These are phyloP conservation scores for Gastrolobium villosum DNA, from an alignment of 306 rosid genomes.

Conservation along the genomic window DNA sequence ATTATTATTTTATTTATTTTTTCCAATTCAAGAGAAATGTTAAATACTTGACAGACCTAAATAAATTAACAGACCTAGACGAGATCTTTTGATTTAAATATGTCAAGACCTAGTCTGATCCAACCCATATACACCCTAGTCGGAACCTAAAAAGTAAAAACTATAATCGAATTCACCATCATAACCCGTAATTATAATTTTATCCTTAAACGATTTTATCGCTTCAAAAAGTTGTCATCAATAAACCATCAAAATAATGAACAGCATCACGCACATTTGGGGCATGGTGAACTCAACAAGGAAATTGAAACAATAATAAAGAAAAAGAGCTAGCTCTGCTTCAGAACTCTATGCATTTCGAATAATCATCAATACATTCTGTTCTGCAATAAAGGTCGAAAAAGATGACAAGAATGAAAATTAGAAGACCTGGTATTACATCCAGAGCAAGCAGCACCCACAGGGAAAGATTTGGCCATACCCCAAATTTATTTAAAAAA, in stretches of 20 bases:
- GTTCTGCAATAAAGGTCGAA: constrained; percentile 41
- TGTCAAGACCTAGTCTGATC: too few relatives aligned
- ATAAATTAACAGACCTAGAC: too few relatives aligned
- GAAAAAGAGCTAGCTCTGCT: constrained; percentile 25
- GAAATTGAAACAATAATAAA: constrained; percentile 18
- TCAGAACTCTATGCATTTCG: constrained; percentile 38
- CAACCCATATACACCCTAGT: too few relatives aligned
- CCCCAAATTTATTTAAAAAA: constrained; percentile 30
- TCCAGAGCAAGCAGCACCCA: constrained; percentile 7
- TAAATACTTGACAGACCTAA: too few relatives aligned
- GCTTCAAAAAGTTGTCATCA: not conserved
- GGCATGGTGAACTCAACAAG: constrained; percentile 34
- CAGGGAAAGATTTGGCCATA: not conserved
- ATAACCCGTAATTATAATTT: not conserved
- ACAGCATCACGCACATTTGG: constrained; percentile 12
- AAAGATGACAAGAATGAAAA: constrained; percentile 25
- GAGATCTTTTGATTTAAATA: too few relatives aligned
- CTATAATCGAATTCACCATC: not conserved
- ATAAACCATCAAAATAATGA: constrained; percentile 27
- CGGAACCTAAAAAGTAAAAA: not conserved
- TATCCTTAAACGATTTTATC: not conserved
- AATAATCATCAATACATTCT: constrained; percentile 28
- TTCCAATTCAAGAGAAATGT: too few relatives aligned
- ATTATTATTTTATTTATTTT: too few relatives aligned
- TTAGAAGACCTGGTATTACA: constrained; percentile 29